Base-by-base conservation (phyloP, 805 yeast species). In the Suhomyces prunicola region DNA sequence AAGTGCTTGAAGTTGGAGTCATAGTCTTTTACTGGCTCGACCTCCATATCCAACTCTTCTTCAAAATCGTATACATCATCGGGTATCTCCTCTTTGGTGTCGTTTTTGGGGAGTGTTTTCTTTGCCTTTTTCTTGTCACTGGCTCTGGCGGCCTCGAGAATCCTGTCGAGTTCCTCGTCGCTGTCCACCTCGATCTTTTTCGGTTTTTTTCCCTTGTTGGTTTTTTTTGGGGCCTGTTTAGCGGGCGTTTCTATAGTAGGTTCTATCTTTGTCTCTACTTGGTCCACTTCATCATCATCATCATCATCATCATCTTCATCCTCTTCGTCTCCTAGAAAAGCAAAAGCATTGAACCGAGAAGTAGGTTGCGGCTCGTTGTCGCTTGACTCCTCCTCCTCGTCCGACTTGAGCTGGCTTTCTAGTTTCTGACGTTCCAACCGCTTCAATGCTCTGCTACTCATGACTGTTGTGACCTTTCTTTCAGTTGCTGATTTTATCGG, bases 91-190 rank as follows among this genome's bases (percentile, higher is more conserved):
- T 57, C 53, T 42, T 56, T 52, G 1, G 58, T 50, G 5, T 33
- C 31, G 0, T n/a, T 40, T 31, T 48, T 36, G 36, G 56, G 67
- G 29, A 65, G 15, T 12, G n/a, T 29, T 13, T 42, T 39, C 40
- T 31, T 27, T 24, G 44, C 49, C 39, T 53, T 50, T 5, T 47
- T 48, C 22, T 57, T 54, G 52, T 73, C 74, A 51, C 63, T 60
- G 24, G 60, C 52, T 40, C 63, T 66, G 29, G 65, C 68, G 50
- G 83, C 81, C 17, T 71, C 77, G 4, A 87, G 64, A 4, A 85
- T 70, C 54, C 70, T 70, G 64, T 85, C 89, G 24, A 87, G 68
- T 33, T 84, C 89, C 6, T 81, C 85, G 57, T 83, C 87, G 53
- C 77, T 76, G n/a, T 71, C 69, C 2, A 59, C 60, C n/a, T 55